These are phyloP conservation scores for Cylindrotheca closterium DNA, from an alignment of 108 stramenopile genomes.

Conservation along the genomic window DNA sequence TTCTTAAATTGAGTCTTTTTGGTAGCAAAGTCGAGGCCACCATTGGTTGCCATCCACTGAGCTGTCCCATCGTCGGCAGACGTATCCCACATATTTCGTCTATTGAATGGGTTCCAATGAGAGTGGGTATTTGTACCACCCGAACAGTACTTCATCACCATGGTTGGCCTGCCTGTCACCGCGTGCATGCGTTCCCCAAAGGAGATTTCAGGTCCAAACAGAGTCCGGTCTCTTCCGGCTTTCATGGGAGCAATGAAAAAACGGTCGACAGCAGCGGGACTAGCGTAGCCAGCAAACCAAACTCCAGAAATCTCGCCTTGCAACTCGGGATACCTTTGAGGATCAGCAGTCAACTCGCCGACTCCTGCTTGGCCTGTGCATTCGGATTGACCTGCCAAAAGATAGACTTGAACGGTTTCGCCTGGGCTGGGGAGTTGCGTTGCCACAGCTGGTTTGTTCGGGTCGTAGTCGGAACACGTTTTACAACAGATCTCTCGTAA, in stretches of 20 bases:
- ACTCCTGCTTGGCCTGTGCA: not conserved
- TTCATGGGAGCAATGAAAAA: too few species aligned
- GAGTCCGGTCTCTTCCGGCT: too few species aligned
- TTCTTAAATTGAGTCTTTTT: not conserved
- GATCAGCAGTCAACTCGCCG: not conserved
- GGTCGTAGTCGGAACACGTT: too few species aligned
- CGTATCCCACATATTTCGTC: not conserved
- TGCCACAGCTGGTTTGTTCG: too few species aligned
- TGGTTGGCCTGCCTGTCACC: not conserved
- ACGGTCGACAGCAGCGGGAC: too few species aligned
- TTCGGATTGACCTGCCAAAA: slow-evolving; percentile 2
- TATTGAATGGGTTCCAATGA: not conserved
- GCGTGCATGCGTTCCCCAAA: not conserved
- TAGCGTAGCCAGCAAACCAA: slow-evolving; percentile 9
- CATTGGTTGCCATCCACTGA: not conserved
- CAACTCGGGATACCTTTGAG: not conserved
- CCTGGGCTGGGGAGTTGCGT: too few species aligned
- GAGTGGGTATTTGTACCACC: not conserved
- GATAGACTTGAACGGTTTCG: not conserved
- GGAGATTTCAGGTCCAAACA: not conserved
- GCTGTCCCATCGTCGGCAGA: not conserved
- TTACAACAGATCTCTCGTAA: too few species aligned
- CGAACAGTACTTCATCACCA: not conserved
- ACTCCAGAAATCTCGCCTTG: not conserved
- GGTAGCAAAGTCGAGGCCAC: not conserved